phyloP scores from a whole-genome alignment of 148 eudicot species.

The Diospyros lotus region DNA sequence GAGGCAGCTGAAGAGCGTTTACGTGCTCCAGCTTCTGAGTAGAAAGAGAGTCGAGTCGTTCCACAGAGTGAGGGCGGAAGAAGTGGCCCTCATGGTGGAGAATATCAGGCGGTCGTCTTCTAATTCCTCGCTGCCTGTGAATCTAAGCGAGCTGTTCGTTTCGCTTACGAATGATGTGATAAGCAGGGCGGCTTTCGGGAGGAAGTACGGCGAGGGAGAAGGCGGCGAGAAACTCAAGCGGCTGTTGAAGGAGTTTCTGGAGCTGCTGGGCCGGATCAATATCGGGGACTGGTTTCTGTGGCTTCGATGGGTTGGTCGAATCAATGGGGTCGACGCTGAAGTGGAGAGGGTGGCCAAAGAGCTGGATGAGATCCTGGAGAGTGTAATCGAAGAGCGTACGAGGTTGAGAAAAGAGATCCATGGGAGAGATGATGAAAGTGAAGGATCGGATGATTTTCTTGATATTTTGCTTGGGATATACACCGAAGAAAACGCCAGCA shows the following conservation, averaged over 20 bases:
- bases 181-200: slow-evolving; percentile 63
- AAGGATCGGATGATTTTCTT: slow-evolving; percentile 41
- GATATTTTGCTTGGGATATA: slow-evolving; percentile 50
- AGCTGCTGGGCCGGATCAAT: slow-evolving; percentile 33
- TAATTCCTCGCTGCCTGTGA: slow-evolving; percentile 19
- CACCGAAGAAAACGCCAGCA: slow-evolving; percentile 25
- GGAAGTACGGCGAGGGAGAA: slow-evolving; percentile 49
- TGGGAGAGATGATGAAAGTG: neutral
- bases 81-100: slow-evolving; percentile 29
- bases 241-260: slow-evolving; percentile 29
- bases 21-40: slow-evolving; percentile 41
- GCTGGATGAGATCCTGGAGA: slow-evolving; percentile 54
- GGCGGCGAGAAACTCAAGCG: slow-evolving; percentile 28
- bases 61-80: slow-evolving; percentile 33
- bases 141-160: slow-evolving; percentile 41
- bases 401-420: neutral
- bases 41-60: slow-evolving; percentile 44
- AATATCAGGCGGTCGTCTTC: slow-evolving; percentile 24
- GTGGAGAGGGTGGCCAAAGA: slow-evolving; percentile 37
- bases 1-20: slow-evolving; percentile 46
- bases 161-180: slow-evolving; percentile 46
- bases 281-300: slow-evolving; percentile 44
- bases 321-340: slow-evolving; percentile 50
- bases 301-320: slow-evolving; percentile 51
- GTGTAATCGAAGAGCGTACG: slow-evolving; percentile 33